A percentile compares a stretch with the other conserved stretches of the same genome.
Conservation (phyloP, 1,284 basidiomycete species). For the Cutaneotrichosporon dermatis region DNA sequence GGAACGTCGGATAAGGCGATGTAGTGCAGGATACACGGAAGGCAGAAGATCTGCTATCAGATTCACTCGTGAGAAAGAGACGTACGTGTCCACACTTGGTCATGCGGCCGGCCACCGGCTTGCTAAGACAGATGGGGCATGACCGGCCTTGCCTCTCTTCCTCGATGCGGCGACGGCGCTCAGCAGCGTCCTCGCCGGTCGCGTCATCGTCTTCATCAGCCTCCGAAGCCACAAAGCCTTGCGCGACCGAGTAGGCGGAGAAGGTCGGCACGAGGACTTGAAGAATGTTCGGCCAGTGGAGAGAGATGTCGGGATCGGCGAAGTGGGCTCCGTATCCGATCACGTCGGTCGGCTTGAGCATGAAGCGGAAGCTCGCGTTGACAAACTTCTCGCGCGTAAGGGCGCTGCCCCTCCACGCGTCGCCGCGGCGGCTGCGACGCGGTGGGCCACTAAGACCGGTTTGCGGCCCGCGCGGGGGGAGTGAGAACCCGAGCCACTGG, state of each 20-base stretch:
- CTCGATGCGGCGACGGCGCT: conserved; percentile 32
- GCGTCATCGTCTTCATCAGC: conserved; percentile 32
- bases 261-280: conserved; percentile 86
- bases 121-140: conserved; percentile 86
- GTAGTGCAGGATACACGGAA: conserved; percentile 62
- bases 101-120: conserved; percentile 89
- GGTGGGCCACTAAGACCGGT: conserved; percentile 44
- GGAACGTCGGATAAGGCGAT: conserved; percentile 72
- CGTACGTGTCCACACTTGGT: conserved; percentile 94
- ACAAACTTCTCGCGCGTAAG: conserved; percentile 89
- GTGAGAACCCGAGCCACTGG: conserved; percentile 66
- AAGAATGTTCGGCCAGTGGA: conserved; percentile 94
- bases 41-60: conserved; percentile 58
- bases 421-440: conserved; percentile 64
- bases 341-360: conserved; percentile 84
- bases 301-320: conserved; percentile 88
- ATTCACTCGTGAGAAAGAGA: conserved; percentile 61
- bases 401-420: conserved; percentile 53
- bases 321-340: conserved; percentile 79
- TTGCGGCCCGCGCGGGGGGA: conserved; percentile 62
- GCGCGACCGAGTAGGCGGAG: conserved; percentile 48
- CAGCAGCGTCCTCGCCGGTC: conserved; percentile 36
- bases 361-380: conserved; percentile 88
- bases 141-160: conserved; percentile 53
- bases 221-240: conserved; percentile 42